Evolutionary conservation across 305 asterid species (phyloP).

Genomic region (Vinca major): DNA sequence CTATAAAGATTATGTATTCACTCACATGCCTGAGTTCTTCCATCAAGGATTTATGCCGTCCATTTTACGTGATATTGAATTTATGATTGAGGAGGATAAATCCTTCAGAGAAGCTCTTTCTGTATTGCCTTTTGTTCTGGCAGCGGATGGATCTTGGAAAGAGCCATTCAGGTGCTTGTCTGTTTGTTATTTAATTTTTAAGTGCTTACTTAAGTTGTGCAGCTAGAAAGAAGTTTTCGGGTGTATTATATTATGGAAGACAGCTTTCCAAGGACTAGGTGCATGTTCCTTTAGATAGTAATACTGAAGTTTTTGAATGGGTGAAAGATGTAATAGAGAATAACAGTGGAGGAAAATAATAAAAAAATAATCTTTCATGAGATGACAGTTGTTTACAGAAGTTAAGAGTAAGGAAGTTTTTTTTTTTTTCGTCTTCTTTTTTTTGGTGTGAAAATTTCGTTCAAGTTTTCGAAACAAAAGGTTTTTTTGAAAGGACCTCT

Average conservation of each 20-base stretch:
- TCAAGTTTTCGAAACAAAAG: not conserved
- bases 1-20: constrained; percentile 65
- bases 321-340: not conserved
- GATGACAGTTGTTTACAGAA: not conserved
- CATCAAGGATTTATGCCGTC: constrained; percentile 48
- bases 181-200: constrained; percentile 12
- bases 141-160: constrained; percentile 70
- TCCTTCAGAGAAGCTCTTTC: constrained; percentile 59
- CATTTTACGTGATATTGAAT: constrained; percentile 51
- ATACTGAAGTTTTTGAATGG: not conserved
- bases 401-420: not conserved
- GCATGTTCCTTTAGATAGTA: not conserved
- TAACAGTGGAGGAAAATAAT: not conserved
- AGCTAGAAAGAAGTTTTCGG: not conserved
- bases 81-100: constrained; percentile 57
- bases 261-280: not conserved
- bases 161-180: constrained; percentile 68
- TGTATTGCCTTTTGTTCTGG: constrained; percentile 58
- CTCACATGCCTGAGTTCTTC: constrained; percentile 51
- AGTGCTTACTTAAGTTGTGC: not conserved
- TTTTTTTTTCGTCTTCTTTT: not conserved
- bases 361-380: not conserved
- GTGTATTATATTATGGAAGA: not conserved
- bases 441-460: not conserved
- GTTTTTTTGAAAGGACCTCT: not conserved